Conservation (phyloP, 225 moss, liverwort and hornwort genomes). For the Pseudisothecium myosuroides region DNA sequence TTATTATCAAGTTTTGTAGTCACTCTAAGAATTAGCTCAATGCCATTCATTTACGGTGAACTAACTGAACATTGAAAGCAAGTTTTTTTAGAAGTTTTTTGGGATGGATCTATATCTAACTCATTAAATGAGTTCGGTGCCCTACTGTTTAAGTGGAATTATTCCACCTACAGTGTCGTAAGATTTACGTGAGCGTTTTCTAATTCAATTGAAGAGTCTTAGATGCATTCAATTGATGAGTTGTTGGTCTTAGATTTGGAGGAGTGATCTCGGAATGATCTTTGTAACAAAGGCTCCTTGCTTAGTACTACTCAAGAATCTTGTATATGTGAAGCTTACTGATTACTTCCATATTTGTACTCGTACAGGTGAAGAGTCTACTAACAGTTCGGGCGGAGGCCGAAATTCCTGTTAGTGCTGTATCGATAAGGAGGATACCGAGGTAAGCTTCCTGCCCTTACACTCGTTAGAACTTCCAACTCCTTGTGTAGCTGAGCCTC, state of each 20-base stretch:
- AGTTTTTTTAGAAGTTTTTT: neutral
- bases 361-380: conserved; percentile 61
- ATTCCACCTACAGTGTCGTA: neutral
- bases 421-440: conserved; percentile 75
- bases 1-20: neutral
- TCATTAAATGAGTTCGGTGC: neutral
- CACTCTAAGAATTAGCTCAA: neutral
- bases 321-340: neutral
- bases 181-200: neutral
- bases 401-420: conserved; percentile 64
- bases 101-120: neutral
- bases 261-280: neutral
- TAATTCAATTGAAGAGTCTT: neutral
- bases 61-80: neutral
- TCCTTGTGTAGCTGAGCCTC: neutral
- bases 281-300: neutral
- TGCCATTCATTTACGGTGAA: neutral
- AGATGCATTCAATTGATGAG: neutral
- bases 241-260: neutral
- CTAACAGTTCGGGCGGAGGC: conserved; percentile 64
- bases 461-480: neutral
- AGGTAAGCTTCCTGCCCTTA: conserved; percentile 18
- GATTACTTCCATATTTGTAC: too few species aligned
- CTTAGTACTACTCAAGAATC: neutral
- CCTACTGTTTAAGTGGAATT: neutral